These are phyloP conservation scores for Porogramme epimiltina DNA, from an alignment of 1,284 basidiomycete genomes.

Conservation along the genomic window DNA sequence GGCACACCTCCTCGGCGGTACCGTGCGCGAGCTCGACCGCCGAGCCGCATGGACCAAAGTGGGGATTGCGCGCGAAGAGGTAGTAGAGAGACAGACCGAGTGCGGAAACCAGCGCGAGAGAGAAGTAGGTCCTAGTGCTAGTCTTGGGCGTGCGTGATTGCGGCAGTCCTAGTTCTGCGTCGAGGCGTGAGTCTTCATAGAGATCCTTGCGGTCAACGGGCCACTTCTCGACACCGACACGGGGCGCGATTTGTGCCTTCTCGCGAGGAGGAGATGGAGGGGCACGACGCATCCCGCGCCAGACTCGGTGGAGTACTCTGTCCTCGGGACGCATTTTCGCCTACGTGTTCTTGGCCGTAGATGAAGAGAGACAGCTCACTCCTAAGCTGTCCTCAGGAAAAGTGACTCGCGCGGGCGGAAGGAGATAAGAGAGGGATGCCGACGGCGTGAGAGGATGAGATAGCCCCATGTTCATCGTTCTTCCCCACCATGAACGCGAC, in stretches of 20 bases:
- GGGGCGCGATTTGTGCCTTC: not conserved
- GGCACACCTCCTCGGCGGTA: constrained; percentile 19
- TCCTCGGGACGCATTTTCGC: constrained; percentile 1
- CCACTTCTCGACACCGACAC: not conserved
- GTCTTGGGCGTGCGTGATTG: not conserved
- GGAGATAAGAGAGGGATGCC: too few species aligned
- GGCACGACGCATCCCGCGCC: too few species aligned
- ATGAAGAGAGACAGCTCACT: too few species aligned
- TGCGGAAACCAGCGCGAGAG: not conserved
- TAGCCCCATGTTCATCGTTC: too few species aligned
- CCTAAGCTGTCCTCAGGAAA: too few species aligned
- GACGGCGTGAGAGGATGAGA: too few species aligned
- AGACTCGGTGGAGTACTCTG: not conserved
- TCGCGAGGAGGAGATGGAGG: not conserved
- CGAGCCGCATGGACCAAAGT: constrained; percentile 4
- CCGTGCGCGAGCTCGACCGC: not conserved
- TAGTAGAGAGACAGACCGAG: constrained; percentile 9
- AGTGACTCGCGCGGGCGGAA: too few species aligned
- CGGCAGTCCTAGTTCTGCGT: not conserved
- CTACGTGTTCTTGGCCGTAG: too few species aligned
- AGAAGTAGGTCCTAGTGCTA: constrained; percentile 1
- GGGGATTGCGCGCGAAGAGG: constrained; percentile 3
- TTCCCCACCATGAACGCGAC: too few species aligned
- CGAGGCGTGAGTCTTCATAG: not conserved
- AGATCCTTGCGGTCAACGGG: not conserved